Evolutionary conservation across 768 basidiomycete species (phyloP).

Genomic region (Hygrophorus pudorinus): DNA sequence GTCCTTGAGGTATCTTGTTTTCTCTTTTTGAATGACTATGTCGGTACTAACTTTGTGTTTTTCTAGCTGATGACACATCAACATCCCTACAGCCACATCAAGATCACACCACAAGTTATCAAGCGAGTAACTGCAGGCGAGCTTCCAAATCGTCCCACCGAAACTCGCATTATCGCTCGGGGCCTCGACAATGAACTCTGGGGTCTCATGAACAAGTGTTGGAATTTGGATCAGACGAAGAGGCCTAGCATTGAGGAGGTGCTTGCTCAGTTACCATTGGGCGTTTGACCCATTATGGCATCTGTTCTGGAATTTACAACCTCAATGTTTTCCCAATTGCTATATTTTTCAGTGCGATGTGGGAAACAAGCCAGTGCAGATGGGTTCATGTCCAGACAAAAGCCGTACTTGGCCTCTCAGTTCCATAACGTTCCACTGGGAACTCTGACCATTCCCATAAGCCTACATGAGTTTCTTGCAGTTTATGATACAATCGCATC

Average conservation of each 20-base stretch:
- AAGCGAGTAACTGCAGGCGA: slow-evolving; percentile 22
- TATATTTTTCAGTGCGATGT: no score
- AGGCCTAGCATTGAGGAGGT: slow-evolving; percentile 11
- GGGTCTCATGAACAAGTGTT: slow-evolving; percentile 10
- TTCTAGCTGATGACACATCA: slow-evolving; percentile 43
- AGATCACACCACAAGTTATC: slow-evolving; percentile 43
- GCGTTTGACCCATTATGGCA: no score
- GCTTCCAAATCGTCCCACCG: slow-evolving; percentile 10
- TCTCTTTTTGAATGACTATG: background rate
- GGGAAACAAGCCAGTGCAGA: no score
- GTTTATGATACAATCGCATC: background rate
- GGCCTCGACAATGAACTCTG: slow-evolving; percentile 14
- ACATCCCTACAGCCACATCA: slow-evolving; percentile 42
- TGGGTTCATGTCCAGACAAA: background rate
- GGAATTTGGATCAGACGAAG: slow-evolving; percentile 5
- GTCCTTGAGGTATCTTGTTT: slow-evolving; percentile 36
- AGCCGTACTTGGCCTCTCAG: background rate
- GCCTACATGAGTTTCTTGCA: background rate
- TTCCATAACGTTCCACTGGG: background rate
- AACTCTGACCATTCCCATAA: slow-evolving; percentile 5
- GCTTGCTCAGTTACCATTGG: background rate
- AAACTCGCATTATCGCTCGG: slow-evolving; percentile 6
- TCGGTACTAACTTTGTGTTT: background rate
- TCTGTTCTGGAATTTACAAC: no score
- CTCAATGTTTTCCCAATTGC: no score